Evolutionary conservation across 805 yeast species (phyloP).

Genomic region (Nakazawaea sp.): DNA sequence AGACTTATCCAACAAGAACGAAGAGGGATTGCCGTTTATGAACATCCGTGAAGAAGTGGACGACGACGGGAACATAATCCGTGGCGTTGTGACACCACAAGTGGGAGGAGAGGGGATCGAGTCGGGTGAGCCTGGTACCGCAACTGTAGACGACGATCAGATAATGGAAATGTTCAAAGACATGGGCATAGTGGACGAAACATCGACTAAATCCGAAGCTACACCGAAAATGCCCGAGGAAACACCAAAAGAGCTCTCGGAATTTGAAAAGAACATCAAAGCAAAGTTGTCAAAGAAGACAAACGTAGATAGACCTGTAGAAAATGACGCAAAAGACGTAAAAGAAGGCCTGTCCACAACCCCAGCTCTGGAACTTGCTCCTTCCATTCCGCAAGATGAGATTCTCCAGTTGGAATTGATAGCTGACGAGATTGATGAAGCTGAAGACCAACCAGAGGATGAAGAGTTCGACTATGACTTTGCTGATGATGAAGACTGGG

Average conservation of each 20-base stretch:
- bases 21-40: slow-evolving; percentile 54
- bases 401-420: slow-evolving; percentile 45
- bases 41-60: slow-evolving; percentile 78
- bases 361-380: not conserved
- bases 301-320: not conserved
- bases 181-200: slow-evolving; percentile 20
- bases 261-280: slow-evolving; percentile 6
- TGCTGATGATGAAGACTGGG: slow-evolving; percentile 32
- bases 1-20: slow-evolving; percentile 18
- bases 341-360: not conserved
- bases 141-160: slow-evolving; percentile 24
- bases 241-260: slow-evolving; percentile 1
- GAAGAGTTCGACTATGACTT: no score
- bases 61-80: slow-evolving; percentile 64
- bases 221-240: not conserved
- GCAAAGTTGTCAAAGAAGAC: slow-evolving; percentile 3
- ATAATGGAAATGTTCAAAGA: slow-evolving; percentile 25
- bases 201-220: not conserved
- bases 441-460: slow-evolving; percentile 32
- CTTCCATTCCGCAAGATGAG: slow-evolving; percentile 29
- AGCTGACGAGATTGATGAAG: slow-evolving; percentile 37
- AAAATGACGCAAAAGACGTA: not conserved
- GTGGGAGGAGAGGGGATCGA: slow-evolving; percentile 18
- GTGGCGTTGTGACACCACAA: slow-evolving; percentile 31
- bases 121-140: slow-evolving; percentile 11